phyloP scores from a whole-genome alignment of 176 grass and related monocot genomes.

The Cocos nucifera region DNA sequence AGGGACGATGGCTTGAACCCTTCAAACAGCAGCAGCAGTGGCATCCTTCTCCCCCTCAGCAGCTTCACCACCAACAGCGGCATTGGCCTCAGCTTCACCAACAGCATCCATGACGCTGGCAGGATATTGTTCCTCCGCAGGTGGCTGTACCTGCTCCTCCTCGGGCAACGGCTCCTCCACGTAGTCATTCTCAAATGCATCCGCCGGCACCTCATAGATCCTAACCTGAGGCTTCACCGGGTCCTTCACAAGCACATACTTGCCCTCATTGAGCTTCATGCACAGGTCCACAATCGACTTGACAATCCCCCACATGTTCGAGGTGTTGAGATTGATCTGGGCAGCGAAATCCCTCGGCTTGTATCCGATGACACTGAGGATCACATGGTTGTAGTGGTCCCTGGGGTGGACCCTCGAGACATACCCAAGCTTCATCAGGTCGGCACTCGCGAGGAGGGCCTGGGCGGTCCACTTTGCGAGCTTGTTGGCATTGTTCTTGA shows the following conservation, averaged over 20 bases:
- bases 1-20: too few species aligned
- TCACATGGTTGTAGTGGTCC: constrained; percentile 11
- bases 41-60: background rate
- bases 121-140: background rate
- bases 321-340: constrained; percentile 9
- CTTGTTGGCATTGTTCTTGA: constrained; percentile 14
- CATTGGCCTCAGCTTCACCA: constrained; percentile 2
- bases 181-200: constrained; percentile 14
- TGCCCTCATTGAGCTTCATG: constrained; percentile 15
- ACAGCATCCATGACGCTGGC: constrained; percentile 1
- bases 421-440: constrained; percentile 11
- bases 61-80: background rate
- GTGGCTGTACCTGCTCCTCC: constrained; percentile 12
- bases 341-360: constrained; percentile 2
- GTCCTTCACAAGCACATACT: constrained; percentile 11
- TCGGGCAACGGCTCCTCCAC: constrained; percentile 6
- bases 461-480: constrained; percentile 9
- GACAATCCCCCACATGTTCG: constrained; percentile 8
- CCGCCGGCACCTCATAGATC: constrained; percentile 11
- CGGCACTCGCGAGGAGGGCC: constrained; percentile 2
- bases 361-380: constrained; percentile 2
- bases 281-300: constrained; percentile 3
- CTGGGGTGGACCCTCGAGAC: constrained; percentile 7
- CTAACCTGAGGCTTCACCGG: constrained; percentile 2
- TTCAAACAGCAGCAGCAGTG: too few species aligned